These are phyloP conservation scores for Fusarium humuli DNA, from an alignment of 2,329 filamentous ascomycete species.

Conservation along the genomic window DNA sequence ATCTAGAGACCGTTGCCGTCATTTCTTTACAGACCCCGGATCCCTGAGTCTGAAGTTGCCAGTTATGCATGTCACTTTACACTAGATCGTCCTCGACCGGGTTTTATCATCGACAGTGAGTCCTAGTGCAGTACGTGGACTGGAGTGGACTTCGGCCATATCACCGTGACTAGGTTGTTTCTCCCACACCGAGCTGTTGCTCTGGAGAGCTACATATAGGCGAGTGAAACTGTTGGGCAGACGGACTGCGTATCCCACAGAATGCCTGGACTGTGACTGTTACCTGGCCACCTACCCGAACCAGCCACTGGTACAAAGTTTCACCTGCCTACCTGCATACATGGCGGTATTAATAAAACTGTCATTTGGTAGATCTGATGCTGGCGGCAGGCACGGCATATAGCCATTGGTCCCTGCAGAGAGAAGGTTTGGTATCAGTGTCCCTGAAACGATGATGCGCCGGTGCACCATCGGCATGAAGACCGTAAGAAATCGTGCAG, in stretches of 20 bases:
- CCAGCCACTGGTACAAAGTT: neutral
- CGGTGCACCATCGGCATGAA: neutral
- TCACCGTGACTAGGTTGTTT: neutral
- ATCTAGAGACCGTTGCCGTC: conserved; percentile 22
- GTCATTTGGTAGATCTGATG: neutral
- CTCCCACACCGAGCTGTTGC: neutral
- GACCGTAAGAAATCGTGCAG: neutral
- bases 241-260: neutral
- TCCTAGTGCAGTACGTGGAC: neutral
- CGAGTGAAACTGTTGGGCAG: neutral
- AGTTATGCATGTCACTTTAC: conserved; percentile 37
- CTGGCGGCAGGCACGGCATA: neutral
- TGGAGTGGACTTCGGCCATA: neutral
- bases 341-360: conserved; percentile 5
- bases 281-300: neutral
- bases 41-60: conserved; percentile 1
- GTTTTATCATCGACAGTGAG: conserved; percentile 3
- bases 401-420: neutral
- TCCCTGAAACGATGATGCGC: conserved; percentile 5
- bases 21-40: conserved; percentile 15
- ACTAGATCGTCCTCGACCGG: conserved; percentile 7
- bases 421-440: neutral
- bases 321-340: conserved; percentile 2
- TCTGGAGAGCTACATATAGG: neutral
- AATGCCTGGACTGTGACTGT: neutral